Evolutionary conservation across 2,329 filamentous ascomycete species (phyloP), one percentile per base, ranked within the genome.

Genomic region (Hypoxylon sp.): DNA sequence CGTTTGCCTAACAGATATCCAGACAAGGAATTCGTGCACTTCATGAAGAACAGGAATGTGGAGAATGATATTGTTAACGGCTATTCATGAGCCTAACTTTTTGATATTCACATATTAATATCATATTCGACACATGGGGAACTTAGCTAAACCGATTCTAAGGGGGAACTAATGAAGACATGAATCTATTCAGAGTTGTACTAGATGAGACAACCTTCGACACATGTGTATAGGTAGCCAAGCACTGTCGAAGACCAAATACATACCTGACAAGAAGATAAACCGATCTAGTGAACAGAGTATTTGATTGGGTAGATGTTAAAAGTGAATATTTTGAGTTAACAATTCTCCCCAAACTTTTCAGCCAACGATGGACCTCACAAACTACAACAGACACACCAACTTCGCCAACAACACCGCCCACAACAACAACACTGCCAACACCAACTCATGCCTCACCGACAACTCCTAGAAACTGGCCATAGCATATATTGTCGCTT

Each of bases 11-110:
- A 61, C 62, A 3, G 51, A 33, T 60, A 14, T 65, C 5, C n/a
- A 80, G 78, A 79, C 53, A 72, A 73, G 51, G 75, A 77, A n/a
- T 81, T 80, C 60, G 66, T 76, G 5, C 75, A 78, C 22, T 81
- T 81, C 57, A 75, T 78, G 63, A 80, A 79, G 58, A 76, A 73
- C 52, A 69, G 76, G 69, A 77, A 73, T 54, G 66, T 64, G 46
- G 77, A 77, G 62, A 71, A 73, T 65, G 77, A 76, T 46, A 77
- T 75, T 52, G 54, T 76, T 11, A 73, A 67, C 44, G 71, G 68
- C 2, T 75, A 77, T 58, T 58, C 72, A 52, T 71, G 50, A 64
- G 29, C 24, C 22, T 19, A 8, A 17, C 5, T n/a, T 17, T 6
- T 44, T 19, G 8, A 44, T 44, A 19, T 3, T 10, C 14, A 14